A percentile compares a stretch with the other conserved stretches of the same genome.
These are phyloP conservation scores for Fusarium sp. DNA, from an alignment of 2,329 filamentous ascomycete species.

Conservation along the genomic window DNA sequence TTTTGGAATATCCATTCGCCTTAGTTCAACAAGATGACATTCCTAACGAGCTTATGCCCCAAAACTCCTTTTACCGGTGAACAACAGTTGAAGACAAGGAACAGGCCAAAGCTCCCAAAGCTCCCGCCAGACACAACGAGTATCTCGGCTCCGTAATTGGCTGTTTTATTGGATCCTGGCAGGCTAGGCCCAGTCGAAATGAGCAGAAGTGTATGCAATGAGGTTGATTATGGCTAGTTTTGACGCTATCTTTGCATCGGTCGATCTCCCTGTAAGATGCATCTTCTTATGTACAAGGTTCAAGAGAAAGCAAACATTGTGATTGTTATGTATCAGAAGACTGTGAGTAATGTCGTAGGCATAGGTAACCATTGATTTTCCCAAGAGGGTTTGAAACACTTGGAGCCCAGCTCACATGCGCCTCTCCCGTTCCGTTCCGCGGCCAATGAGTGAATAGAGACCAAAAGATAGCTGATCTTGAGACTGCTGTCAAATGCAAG, in stretches of 20 bases:
- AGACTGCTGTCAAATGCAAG: conserved; percentile 14
- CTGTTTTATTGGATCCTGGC: conserved; percentile 14
- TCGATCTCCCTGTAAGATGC: conserved; percentile 25
- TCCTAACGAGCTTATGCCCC: conserved; percentile 1
- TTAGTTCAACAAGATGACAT: not conserved
- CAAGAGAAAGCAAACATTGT: not conserved
- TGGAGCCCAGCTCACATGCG: conserved; percentile 5
- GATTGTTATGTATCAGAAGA: conserved; percentile 1
- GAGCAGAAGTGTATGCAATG: conserved; percentile 38
- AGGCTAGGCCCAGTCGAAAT: conserved; percentile 39
- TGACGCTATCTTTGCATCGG: conserved; percentile 35
- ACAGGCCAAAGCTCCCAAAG: conserved; percentile 27
- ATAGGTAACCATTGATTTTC: not conserved
- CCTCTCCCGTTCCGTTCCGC: conserved; percentile 38
- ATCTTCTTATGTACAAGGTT: not conserved
- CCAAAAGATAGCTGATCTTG: not conserved
- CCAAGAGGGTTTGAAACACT: not conserved
- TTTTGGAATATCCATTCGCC: not conserved
- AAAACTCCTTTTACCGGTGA: conserved; percentile 4
- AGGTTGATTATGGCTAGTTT: conserved; percentile 22
- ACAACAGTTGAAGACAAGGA: conserved; percentile 1
- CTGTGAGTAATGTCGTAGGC: conserved; percentile 6
- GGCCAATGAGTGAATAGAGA: conserved; percentile 8
- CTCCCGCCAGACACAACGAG: not conserved
- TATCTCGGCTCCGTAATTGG: conserved; percentile 40